phyloP scores from a whole-genome alignment of 1,284 basidiomycete species.

The Boletus calvinii region DNA sequence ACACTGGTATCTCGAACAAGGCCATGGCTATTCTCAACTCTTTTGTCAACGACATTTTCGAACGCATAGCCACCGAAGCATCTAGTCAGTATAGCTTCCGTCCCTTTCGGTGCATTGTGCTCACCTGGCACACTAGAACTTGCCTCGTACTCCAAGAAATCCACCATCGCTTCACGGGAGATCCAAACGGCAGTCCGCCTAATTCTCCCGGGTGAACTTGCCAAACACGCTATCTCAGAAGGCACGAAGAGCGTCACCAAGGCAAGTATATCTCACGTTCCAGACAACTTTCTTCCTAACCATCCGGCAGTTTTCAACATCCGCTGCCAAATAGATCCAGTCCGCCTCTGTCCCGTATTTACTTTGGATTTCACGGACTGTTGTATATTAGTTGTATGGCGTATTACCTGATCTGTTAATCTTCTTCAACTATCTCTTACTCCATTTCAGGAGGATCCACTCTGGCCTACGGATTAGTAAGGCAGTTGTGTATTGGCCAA shows the following conservation, averaged over 20 bases:
- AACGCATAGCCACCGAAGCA: slow-evolving; percentile 75
- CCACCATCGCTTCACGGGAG: slow-evolving; percentile 79
- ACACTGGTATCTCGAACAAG: slow-evolving; percentile 82
- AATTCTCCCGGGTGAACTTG: slow-evolving; percentile 72
- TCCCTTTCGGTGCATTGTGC: not conserved
- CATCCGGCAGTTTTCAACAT: slow-evolving; percentile 39
- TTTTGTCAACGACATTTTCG: slow-evolving; percentile 75
- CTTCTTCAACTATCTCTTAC: not conserved
- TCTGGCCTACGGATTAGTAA: too few species aligned
- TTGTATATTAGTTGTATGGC: slow-evolving; percentile 36
- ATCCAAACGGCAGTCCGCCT: slow-evolving; percentile 79
- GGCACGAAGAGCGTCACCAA: slow-evolving; percentile 60
- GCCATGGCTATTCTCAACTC: slow-evolving; percentile 80
- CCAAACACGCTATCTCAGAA: slow-evolving; percentile 73
- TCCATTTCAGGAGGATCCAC: too few species aligned
- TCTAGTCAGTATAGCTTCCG: slow-evolving; percentile 44
- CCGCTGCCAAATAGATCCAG: slow-evolving; percentile 38
- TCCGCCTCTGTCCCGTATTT: slow-evolving; percentile 10
- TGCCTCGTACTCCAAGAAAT: slow-evolving; percentile 78
- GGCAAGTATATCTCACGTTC: slow-evolving; percentile 30
- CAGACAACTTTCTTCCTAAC: slow-evolving; percentile 16
- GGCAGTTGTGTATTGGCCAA: not conserved
- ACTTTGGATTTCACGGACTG: slow-evolving; percentile 8
- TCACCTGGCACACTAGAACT: slow-evolving; percentile 48
- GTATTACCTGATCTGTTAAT: slow-evolving; percentile 33